phyloP scores from a whole-genome alignment of 2,329 filamentous ascomycete species.

The Tolypocladium pustulatum region DNA sequence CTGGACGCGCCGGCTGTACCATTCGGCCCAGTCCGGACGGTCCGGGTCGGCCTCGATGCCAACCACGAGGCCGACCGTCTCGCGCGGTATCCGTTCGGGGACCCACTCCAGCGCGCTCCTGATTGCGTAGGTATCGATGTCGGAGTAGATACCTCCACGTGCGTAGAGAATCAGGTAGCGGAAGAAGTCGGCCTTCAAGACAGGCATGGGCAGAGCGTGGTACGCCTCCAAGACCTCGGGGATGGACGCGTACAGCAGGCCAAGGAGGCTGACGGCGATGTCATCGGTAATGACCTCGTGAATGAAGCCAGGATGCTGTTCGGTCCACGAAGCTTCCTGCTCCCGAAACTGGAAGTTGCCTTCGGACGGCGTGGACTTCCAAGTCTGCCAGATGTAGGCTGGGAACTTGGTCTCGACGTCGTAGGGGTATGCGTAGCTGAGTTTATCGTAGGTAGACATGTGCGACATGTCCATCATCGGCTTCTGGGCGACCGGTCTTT shows the following conservation, averaged over 20 bases:
- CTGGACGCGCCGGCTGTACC: constrained; percentile 93
- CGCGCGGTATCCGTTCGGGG: constrained; percentile 63
- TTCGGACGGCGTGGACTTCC: constrained; percentile 77
- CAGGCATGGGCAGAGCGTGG: constrained; percentile 58
- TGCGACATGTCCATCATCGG: constrained; percentile 58
- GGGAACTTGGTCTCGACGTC: constrained; percentile 82
- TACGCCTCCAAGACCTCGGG: constrained; percentile 74
- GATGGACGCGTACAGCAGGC: constrained; percentile 74
- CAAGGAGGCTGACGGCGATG: constrained; percentile 70
- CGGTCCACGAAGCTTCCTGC: constrained; percentile 81
- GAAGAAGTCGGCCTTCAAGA: constrained; percentile 73
- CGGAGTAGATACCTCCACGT: constrained; percentile 62
- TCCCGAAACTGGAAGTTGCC: constrained; percentile 71
- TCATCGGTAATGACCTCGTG: constrained; percentile 96
- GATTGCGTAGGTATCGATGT: constrained; percentile 85
- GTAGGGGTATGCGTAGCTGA: constrained; percentile 91
- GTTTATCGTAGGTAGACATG: constrained; percentile 66
- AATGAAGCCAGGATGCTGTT: constrained; percentile 79
- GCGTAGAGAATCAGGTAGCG: constrained; percentile 59
- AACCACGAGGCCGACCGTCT: constrained; percentile 74
- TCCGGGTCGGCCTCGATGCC: constrained; percentile 97
- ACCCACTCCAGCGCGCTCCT: constrained; percentile 82
- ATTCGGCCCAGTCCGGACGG: constrained; percentile 81
- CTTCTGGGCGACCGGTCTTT: constrained; percentile 38
- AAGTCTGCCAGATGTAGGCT: constrained; percentile 98